Evolutionary conservation across 2,329 filamentous ascomycete genomes (phyloP).

Genomic region (Tolypocladium pustulatum): DNA sequence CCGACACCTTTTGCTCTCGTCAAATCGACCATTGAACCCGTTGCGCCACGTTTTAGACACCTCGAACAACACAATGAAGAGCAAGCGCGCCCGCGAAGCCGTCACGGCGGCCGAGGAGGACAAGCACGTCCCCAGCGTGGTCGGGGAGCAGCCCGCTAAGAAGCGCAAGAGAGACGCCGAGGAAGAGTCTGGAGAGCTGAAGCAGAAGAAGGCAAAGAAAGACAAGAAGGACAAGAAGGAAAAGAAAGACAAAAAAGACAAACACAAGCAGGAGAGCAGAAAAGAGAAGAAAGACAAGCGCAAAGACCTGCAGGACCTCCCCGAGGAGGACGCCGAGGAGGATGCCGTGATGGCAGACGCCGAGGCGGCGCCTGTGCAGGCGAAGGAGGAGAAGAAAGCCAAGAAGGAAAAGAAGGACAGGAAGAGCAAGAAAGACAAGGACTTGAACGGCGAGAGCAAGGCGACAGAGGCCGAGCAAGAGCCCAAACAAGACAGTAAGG

Average conservation of each 20-base stretch:
- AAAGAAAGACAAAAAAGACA: slow-evolving; percentile 21
- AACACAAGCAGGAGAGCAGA: slow-evolving; percentile 20
- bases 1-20: neutral
- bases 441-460: slow-evolving; percentile 7
- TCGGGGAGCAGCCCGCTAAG: slow-evolving; percentile 17
- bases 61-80: slow-evolving; percentile 20
- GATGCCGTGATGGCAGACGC: slow-evolving; percentile 8
- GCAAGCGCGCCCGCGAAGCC: slow-evolving; percentile 27
- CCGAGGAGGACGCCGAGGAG: slow-evolving; percentile 18
- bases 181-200: slow-evolving; percentile 9
- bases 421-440: slow-evolving; percentile 9
- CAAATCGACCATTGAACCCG: neutral
- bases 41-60: neutral
- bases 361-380: slow-evolving; percentile 6
- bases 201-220: slow-evolving; percentile 21
- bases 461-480: slow-evolving; percentile 22
- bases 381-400: slow-evolving; percentile 7
- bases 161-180: slow-evolving; percentile 25
- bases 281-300: slow-evolving; percentile 31
- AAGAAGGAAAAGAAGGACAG: slow-evolving; percentile 8
- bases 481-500: slow-evolving; percentile 13
- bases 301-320: slow-evolving; percentile 25
- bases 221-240: slow-evolving; percentile 20
- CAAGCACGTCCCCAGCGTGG: slow-evolving; percentile 10
- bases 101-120: slow-evolving; percentile 17